phyloP scores from a whole-genome alignment of 2,329 filamentous ascomycete species.

The Shiraia sp. region DNA sequence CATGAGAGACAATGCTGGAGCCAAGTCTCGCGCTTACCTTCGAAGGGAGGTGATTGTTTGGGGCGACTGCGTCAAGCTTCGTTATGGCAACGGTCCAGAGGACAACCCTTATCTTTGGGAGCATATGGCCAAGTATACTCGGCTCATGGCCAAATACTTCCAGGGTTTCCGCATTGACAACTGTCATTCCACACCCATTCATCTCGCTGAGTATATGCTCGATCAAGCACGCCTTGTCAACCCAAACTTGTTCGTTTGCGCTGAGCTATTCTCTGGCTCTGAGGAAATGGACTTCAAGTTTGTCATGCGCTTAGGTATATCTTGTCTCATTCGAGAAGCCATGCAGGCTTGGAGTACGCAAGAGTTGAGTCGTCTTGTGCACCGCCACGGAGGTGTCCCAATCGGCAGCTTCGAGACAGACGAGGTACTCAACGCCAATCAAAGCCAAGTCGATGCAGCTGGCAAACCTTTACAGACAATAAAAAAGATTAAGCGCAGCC shows the following conservation, averaged over 20 bases:
- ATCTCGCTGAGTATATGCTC: constrained; percentile 91
- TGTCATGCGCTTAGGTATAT: constrained; percentile 88
- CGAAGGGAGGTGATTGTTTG: constrained; percentile 94
- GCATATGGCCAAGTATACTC: constrained; percentile 91
- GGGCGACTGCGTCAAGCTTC: constrained; percentile 97
- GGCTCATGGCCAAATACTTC: constrained; percentile 92
- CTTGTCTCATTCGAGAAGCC: constrained; percentile 89
- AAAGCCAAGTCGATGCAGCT: constrained; percentile 26
- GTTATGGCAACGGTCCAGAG: constrained; percentile 77
- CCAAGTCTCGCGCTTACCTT: constrained; percentile 89
- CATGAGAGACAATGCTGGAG: constrained; percentile 88
- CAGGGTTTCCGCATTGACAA: constrained; percentile 96
- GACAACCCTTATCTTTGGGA: constrained; percentile 96
- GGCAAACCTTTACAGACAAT: constrained; percentile 62
- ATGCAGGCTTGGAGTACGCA: constrained; percentile 98
- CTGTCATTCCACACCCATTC: constrained; percentile 92
- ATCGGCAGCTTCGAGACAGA: constrained; percentile 98
- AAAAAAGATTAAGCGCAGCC: constrained; percentile 80
- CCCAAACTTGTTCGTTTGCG: constrained; percentile 87
- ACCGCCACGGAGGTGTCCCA: constrained; percentile 88
- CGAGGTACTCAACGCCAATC: constrained; percentile 70
- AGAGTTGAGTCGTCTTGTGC: constrained; percentile 89
- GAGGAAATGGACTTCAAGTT: constrained; percentile 97
- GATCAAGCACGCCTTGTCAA: constrained; percentile 89
- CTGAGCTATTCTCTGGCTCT: constrained; percentile 92